Evolutionary conservation across 1,284 basidiomycete species (phyloP).

Genomic region (Rhodotorula sp.): DNA sequence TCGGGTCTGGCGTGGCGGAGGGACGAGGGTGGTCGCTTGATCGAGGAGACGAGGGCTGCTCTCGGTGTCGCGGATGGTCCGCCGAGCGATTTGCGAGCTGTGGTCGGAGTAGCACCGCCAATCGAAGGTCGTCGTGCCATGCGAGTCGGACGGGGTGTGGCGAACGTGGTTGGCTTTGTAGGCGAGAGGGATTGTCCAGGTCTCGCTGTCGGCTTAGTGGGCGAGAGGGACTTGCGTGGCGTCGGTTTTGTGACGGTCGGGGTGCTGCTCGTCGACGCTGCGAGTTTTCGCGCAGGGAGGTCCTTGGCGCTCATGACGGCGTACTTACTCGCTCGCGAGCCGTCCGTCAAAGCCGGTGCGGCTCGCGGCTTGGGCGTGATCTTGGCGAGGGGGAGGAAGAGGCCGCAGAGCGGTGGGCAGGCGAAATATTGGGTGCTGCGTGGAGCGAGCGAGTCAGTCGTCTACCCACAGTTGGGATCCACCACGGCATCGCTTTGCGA

Average conservation of each 20-base stretch:
- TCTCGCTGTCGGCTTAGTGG: constrained; percentile 33
- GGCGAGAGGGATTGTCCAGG: constrained; percentile 36
- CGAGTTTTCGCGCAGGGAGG: constrained; percentile 23
- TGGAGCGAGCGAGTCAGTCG: background rate
- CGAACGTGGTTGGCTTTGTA: constrained; percentile 49
- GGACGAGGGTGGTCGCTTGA: constrained; percentile 30
- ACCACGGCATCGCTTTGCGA: no score
- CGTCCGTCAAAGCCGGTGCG: constrained; percentile 57
- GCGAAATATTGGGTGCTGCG: constrained; percentile 75
- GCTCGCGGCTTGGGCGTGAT: constrained; percentile 50
- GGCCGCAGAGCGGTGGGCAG: constrained; percentile 80
- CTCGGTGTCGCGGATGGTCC: constrained; percentile 11
- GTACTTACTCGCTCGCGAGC: constrained; percentile 79
- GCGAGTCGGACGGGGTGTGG: constrained; percentile 45
- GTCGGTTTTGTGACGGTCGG: constrained; percentile 1
- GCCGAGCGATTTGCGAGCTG: constrained; percentile 23
- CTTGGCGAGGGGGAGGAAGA: constrained; percentile 81
- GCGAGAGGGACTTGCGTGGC: background rate
- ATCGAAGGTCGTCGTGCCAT: constrained; percentile 26
- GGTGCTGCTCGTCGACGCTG: background rate
- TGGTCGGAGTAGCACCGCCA: constrained; percentile 21
- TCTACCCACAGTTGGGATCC: background rate
- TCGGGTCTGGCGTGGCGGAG: constrained; percentile 26
- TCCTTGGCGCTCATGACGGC: constrained; percentile 48
- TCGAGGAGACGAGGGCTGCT: constrained; percentile 5